phyloP scores from a whole-genome alignment of 495 filamentous ascomycete genomes.

The Penicillium herquei region DNA sequence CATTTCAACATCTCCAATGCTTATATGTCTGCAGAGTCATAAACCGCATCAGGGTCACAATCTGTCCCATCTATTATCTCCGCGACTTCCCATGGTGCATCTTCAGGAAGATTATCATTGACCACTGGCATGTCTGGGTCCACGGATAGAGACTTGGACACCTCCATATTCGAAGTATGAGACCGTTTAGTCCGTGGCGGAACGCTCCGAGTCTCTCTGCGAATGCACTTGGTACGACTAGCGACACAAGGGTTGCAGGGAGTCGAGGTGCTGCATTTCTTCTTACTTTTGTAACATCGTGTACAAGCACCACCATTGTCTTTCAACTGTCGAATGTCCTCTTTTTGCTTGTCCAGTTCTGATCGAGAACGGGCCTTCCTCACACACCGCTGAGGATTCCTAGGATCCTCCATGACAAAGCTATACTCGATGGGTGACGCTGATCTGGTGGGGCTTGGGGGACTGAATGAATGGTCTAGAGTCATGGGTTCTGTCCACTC shows the following conservation, averaged over 20 bases:
- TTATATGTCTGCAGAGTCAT: too few species aligned
- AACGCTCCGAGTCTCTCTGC: background rate
- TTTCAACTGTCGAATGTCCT: slow-evolving; percentile 17
- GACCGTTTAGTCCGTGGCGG: background rate
- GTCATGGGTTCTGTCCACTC: too few species aligned
- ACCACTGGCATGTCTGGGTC: background rate
- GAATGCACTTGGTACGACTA: slow-evolving; percentile 18
- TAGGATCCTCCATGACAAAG: slow-evolving; percentile 17
- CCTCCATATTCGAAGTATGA: background rate
- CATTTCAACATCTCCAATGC: too few species aligned
- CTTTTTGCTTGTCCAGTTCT: slow-evolving; percentile 16
- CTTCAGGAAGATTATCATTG: background rate
- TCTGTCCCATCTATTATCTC: background rate
- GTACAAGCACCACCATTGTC: slow-evolving; percentile 26
- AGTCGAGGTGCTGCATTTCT: slow-evolving; percentile 19
- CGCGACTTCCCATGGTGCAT: background rate
- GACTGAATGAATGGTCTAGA: too few species aligned
- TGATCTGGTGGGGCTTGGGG: background rate
- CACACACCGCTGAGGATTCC: slow-evolving; percentile 5
- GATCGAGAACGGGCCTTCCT: slow-evolving; percentile 2
- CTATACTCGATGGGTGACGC: background rate
- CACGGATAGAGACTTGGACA: background rate
- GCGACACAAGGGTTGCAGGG: slow-evolving; percentile 20
- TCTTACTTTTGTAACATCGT: slow-evolving; percentile 27
- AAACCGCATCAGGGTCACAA: background rate